Evolutionary conservation across 495 filamentous ascomycete genomes (phyloP).

Genomic region (Neurospora sp.): DNA sequence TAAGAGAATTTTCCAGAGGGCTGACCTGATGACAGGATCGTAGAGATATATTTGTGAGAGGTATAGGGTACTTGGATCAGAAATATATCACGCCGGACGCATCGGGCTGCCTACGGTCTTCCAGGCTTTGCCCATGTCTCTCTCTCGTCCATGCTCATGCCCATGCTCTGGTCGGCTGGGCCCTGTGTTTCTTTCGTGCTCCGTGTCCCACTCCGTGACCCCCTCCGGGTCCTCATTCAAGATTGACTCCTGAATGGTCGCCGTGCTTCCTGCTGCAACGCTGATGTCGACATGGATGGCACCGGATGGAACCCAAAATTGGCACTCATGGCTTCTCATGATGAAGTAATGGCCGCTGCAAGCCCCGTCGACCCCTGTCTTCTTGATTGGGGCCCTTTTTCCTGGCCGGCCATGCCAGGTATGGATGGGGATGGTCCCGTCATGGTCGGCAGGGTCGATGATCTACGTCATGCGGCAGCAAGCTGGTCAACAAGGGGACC

Average conservation of each 20-base stretch:
- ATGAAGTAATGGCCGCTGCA: neutral
- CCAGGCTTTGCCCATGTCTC: neutral
- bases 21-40: neutral
- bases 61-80: neutral
- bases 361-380: neutral
- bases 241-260: neutral
- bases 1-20: neutral
- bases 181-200: neutral
- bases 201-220: neutral
- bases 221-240: neutral
- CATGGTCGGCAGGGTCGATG: neutral
- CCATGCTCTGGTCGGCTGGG: neutral
- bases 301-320: neutral
- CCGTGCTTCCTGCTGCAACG: neutral
- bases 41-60: neutral
- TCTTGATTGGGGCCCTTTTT: neutral
- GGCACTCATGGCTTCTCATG: neutral
- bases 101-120: neutral
- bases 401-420: neutral
- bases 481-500: neutral
- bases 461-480: slow-evolving; percentile 6
- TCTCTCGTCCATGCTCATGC: neutral
- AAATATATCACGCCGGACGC: neutral
- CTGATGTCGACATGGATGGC: neutral
- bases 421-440: neutral